Evolutionary conservation across 2,329 filamentous ascomycete species (phyloP).

Genomic region (Tolypocladium endophyticum): DNA sequence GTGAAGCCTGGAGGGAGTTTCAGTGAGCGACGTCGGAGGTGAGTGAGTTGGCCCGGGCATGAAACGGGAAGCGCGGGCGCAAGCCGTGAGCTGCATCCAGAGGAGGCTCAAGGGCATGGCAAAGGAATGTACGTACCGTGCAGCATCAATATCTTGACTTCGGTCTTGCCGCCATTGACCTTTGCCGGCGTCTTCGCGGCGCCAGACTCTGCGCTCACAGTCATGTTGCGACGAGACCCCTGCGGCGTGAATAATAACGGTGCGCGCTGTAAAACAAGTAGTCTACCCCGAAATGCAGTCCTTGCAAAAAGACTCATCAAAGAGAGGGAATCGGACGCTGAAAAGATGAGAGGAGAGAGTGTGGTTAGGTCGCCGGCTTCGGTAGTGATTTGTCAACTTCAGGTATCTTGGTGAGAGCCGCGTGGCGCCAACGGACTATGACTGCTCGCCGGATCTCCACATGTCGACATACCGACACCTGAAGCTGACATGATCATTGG

Average conservation of each 20-base stretch:
- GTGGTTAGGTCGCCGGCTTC: not conserved
- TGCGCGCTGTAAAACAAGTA: conserved; percentile 1
- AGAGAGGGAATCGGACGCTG: not conserved
- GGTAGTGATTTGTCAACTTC: not conserved
- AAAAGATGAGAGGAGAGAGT: not conserved
- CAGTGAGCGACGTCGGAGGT: not conserved
- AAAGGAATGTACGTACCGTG: conserved; percentile 41
- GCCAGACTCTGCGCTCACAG: conserved; percentile 10
- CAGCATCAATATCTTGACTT: conserved; percentile 65
- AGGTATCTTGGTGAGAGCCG: not conserved
- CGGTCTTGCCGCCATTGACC: conserved; percentile 29
- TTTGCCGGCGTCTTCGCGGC: conserved; percentile 14
- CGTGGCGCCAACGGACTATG: not conserved
- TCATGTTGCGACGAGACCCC: conserved; percentile 13
- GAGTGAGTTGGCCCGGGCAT: not conserved
- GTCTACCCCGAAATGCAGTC: conserved; percentile 8
- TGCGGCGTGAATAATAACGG: not conserved
- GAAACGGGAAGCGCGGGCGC: not conserved
- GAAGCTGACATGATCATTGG: not conserved
- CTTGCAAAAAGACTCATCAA: conserved; percentile 9
- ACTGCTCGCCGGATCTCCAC: not conserved
- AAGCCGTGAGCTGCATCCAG: not conserved
- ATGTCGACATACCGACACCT: not conserved
- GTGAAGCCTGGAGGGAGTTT: conserved; percentile 56
- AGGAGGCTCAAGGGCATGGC: too few species aligned